A percentile compares a stretch with the other conserved stretches of the same genome.
These are phyloP conservation scores for Fusarium buxicola DNA, from an alignment of 2,329 filamentous ascomycete genomes.

Conservation along the genomic window DNA sequence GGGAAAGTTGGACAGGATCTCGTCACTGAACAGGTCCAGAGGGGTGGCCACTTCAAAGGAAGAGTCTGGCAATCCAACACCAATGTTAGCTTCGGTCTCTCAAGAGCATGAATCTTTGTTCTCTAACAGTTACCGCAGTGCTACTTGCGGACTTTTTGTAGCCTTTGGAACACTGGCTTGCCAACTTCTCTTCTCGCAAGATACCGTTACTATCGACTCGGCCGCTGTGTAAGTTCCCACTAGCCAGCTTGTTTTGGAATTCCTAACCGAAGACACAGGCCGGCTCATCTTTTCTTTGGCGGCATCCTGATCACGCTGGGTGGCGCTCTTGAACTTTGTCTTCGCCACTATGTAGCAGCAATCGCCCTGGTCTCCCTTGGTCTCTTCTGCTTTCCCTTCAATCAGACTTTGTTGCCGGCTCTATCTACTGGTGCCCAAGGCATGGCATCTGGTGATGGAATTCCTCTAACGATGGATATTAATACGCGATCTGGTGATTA, in stretches of 20 bases:
- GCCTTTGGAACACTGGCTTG: slow-evolving; percentile 6
- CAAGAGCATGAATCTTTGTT: neutral
- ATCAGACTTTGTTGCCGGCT: neutral
- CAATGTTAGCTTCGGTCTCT: neutral
- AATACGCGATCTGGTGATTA: neutral
- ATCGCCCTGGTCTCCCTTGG: neutral
- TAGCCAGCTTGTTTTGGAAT: too few relatives aligned
- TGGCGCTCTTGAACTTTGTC: slow-evolving; percentile 6
- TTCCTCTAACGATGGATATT: neutral
- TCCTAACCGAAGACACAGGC: neutral
- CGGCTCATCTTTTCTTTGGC: slow-evolving; percentile 5
- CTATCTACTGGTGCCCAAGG: neutral
- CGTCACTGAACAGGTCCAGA: neutral
- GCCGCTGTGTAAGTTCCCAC: neutral
- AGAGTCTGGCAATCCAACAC: neutral
- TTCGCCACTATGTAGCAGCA: neutral
- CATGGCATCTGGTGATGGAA: neutral
- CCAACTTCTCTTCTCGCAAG: neutral
- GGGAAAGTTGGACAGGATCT: neutral
- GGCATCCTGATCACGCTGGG: slow-evolving; percentile 2
- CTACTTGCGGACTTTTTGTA: neutral
- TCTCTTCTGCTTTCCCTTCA: slow-evolving; percentile 7
- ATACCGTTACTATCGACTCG: neutral
- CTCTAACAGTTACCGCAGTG: neutral
- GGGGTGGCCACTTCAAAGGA: neutral